These are phyloP conservation scores for Rhizopogon vulgaris DNA, from an alignment of 768 basidiomycete genomes.

Conservation along the genomic window DNA sequence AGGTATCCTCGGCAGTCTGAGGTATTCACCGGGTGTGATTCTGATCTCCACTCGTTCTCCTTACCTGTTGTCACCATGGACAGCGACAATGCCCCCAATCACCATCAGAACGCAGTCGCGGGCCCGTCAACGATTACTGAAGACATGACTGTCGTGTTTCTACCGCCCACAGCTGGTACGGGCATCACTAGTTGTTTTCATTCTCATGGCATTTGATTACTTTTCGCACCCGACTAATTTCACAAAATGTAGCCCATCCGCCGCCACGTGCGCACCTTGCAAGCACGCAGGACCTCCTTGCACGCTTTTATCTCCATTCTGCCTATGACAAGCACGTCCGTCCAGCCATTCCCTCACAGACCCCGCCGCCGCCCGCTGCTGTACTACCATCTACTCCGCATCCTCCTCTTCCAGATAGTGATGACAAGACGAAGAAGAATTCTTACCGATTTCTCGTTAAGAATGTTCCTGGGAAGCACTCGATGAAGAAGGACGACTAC, in stretches of 20 bases:
- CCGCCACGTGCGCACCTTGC: slow-evolving; percentile 41
- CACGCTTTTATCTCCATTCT: slow-evolving; percentile 60
- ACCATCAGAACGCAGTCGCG: slow-evolving; percentile 50
- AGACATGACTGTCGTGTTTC: slow-evolving; percentile 16
- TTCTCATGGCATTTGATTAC: background rate
- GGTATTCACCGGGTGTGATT: slow-evolving; percentile 12
- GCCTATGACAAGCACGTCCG: slow-evolving; percentile 83
- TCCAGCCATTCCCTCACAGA: slow-evolving; percentile 33
- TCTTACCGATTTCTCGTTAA: slow-evolving; percentile 74
- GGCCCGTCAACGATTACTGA: slow-evolving; percentile 46
- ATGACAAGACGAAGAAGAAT: slow-evolving; percentile 70
- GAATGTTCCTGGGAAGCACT: slow-evolving; percentile 73
- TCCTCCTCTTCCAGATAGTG: slow-evolving; percentile 48
- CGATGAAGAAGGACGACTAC: slow-evolving; percentile 75
- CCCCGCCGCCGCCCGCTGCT: slow-evolving; percentile 21
- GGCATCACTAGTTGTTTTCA: slow-evolving; percentile 6
- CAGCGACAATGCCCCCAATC: slow-evolving; percentile 16
- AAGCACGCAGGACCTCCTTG: slow-evolving; percentile 76
- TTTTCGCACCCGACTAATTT: slow-evolving; percentile 10
- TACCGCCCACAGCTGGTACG: slow-evolving; percentile 29
- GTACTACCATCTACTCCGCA: slow-evolving; percentile 34
- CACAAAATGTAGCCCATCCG: slow-evolving; percentile 17
- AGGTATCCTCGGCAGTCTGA: slow-evolving; percentile 11
- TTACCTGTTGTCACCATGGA: slow-evolving; percentile 22
- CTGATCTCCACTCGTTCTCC: slow-evolving; percentile 18